Percentiles rank a stretch among this genome's conserved stretches.
Evolutionary conservation across 345 rosid genomes (phyloP).

Genomic region (Clarkia xantiana): DNA sequence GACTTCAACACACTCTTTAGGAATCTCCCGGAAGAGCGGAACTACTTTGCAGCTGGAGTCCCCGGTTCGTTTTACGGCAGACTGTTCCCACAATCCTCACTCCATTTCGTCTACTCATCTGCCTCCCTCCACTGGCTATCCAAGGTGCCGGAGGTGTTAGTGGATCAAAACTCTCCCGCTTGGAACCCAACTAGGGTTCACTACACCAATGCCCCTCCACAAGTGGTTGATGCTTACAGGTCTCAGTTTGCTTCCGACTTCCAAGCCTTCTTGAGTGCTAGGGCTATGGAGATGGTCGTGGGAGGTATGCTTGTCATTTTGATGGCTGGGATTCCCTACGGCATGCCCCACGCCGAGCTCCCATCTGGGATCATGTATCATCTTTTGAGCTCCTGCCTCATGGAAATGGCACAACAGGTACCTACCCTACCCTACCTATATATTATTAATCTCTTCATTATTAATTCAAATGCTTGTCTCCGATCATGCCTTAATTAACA

Average conservation of each 20-base stretch:
- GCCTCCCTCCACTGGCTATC: conserved; percentile 3
- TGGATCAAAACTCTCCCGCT: conserved; percentile 7
- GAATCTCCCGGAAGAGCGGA: neutral
- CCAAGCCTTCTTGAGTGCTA: conserved; percentile 12
- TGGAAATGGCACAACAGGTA: conserved; percentile 29
- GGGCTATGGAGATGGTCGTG: conserved; percentile 17
- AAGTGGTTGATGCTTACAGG: conserved; percentile 13
- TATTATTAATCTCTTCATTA: neutral
- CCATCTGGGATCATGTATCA: conserved; percentile 35
- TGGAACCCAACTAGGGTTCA: conserved; percentile 17
- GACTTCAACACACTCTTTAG: conserved; percentile 6
- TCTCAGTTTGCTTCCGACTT: conserved; percentile 14
- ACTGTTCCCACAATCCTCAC: neutral
- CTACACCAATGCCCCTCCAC: conserved; percentile 12
- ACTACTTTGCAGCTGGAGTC: neutral
- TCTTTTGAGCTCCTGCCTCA: conserved; percentile 25
- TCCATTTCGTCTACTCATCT: neutral
- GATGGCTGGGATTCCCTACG: conserved; percentile 20
- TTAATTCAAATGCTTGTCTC: neutral
- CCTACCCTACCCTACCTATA: neutral
- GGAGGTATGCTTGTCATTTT: conserved; percentile 18
- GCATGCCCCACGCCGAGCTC: conserved; percentile 14
- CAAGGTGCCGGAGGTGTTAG: conserved; percentile 1
- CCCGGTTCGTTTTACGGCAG: conserved; percentile 5
- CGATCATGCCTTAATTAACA: neutral